Evolutionary conservation across 176 grass and related monocot genomes (phyloP).

Genomic region (Urochloa ruziziensis): DNA sequence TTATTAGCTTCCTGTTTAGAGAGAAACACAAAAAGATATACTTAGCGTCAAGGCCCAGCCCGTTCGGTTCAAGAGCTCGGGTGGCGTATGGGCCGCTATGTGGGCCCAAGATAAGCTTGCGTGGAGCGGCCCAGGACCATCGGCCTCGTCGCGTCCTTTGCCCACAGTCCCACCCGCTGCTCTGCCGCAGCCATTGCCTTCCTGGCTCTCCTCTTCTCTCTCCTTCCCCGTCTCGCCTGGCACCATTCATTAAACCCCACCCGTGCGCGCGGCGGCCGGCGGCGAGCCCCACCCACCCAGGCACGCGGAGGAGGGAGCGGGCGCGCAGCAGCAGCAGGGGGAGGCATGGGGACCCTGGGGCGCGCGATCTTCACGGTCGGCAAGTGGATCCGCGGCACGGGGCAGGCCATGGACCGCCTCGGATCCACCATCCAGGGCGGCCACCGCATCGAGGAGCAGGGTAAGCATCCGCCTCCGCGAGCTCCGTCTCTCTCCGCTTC

Average conservation of each 20-base stretch:
- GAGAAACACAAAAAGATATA: too few relatives aligned
- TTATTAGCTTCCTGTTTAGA: too few relatives aligned
- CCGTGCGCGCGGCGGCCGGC: constrained; percentile 21
- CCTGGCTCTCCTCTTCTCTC: constrained; percentile 6
- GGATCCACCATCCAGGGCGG: constrained; percentile 82
- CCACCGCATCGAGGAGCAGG: constrained; percentile 70
- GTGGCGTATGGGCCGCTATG: too few relatives aligned
- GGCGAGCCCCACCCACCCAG: constrained; percentile 3
- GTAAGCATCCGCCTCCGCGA: constrained; percentile 24
- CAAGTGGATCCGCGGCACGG: constrained; percentile 96
- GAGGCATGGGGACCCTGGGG: constrained; percentile 74
- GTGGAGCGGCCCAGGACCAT: not conserved
- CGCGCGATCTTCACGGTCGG: constrained; percentile 90
- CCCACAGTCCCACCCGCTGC: not conserved
- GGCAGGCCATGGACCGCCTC: constrained; percentile 87
- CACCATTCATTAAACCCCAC: constrained; percentile 27
- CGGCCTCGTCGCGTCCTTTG: not conserved
- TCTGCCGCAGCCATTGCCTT: constrained; percentile 26
- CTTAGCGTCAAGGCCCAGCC: not conserved
- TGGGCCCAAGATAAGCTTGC: not conserved
- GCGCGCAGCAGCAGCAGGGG: not conserved
- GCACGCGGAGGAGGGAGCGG: not conserved
- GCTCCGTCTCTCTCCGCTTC: not conserved
- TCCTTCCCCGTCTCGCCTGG: not conserved
- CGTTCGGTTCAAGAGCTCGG: not conserved